Evolutionary conservation across 164 flowering plant species (phyloP).

Genomic region (Macadamia tetraphylla): DNA sequence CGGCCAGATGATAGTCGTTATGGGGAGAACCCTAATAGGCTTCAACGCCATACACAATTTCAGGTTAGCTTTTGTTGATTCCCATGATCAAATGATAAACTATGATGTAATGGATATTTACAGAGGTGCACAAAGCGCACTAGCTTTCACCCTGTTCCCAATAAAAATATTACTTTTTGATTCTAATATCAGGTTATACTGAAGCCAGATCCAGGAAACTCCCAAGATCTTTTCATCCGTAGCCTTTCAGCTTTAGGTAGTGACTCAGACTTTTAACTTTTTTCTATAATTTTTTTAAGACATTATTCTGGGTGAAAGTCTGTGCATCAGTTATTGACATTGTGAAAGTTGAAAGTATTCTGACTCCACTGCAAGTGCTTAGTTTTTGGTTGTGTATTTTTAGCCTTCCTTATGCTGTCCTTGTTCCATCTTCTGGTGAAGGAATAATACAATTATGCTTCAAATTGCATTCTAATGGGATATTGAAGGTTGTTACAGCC

Average conservation of each 20-base stretch:
- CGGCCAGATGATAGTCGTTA: conserved; percentile 99
- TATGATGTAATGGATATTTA: not conserved
- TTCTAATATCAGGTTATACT: conserved; percentile 69
- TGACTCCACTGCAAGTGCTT: too few species aligned
- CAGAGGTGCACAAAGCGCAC: not conserved
- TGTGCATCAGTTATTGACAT: not conserved
- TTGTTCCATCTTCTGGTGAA: too few species aligned
- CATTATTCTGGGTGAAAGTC: not conserved
- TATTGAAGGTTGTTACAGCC: too few species aligned
- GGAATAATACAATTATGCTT: too few species aligned
- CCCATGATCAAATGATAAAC: not conserved
- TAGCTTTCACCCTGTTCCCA: not conserved
- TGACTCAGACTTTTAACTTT: not conserved
- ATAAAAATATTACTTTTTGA: conserved; percentile 1
- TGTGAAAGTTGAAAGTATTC: not conserved
- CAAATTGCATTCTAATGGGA: too few species aligned
- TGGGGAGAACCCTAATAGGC: conserved; percentile 96
- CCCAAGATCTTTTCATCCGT: conserved; percentile 85
- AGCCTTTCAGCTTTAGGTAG: conserved; percentile 90
- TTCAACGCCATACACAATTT: conserved; percentile 95
- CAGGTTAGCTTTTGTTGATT: conserved; percentile 44
- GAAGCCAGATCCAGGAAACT: conserved; percentile 98
- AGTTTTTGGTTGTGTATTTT: too few species aligned
- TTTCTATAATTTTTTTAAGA: conserved; percentile 2
- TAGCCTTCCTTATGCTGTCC: too few species aligned